A percentile compares a stretch with the other conserved stretches of the same genome.
phyloP scores from a whole-genome alignment of 2,329 filamentous ascomycete species.

The Tolypocladium guangdongense region DNA sequence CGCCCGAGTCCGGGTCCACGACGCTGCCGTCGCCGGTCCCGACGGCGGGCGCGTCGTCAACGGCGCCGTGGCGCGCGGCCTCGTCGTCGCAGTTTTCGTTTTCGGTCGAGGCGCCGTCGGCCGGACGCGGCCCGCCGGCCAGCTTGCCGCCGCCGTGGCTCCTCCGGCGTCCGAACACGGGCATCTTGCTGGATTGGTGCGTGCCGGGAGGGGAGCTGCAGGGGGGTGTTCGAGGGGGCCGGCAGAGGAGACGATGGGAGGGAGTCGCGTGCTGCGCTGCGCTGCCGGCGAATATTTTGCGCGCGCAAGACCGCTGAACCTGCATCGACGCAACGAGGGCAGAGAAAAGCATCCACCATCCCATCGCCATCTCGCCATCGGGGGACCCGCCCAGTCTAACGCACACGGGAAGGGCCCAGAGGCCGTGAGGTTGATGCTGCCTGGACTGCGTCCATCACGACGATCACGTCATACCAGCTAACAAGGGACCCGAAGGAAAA shows the following conservation, averaged over 20 bases:
- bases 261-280: background rate
- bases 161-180: conserved; percentile 3
- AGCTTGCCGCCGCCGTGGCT: conserved; percentile 2
- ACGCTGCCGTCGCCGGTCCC: conserved; percentile 23
- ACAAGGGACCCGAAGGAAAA: too few relatives aligned
- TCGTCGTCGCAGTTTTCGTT: conserved; percentile 3
- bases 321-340: background rate
- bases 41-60: conserved; percentile 4
- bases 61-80: conserved; percentile 9
- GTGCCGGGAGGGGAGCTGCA: background rate
- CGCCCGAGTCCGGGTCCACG: conserved; percentile 51
- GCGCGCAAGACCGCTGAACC: background rate
- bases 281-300: too few relatives aligned
- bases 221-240: background rate
- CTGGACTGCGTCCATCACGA: background rate
- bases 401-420: background rate
- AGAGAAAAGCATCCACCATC: background rate
- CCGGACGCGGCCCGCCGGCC: conserved; percentile 3
- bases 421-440: background rate
- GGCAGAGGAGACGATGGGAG: background rate
- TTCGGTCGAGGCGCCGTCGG: conserved; percentile 9
- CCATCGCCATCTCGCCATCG: background rate
- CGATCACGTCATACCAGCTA: too few relatives aligned
- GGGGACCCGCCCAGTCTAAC: background rate
- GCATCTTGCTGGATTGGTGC: background rate